Evolutionary conservation across 2,329 filamentous ascomycete genomes (phyloP).

Genomic region (Tolypocladium capitatum): DNA sequence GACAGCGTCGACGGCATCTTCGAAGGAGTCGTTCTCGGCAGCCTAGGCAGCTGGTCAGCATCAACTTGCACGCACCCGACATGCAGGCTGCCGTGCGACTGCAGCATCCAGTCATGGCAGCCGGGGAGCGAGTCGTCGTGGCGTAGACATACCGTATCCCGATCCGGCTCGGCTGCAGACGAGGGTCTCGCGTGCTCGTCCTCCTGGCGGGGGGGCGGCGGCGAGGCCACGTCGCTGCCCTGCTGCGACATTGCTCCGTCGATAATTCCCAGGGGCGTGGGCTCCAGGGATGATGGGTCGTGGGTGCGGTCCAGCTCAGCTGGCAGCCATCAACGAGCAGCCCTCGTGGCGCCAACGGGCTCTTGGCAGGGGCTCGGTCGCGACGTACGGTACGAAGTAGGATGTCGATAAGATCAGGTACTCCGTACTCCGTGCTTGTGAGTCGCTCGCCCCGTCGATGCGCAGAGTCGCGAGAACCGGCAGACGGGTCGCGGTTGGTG

Average conservation of each 20-base stretch:
- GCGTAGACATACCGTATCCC: constrained; percentile 13
- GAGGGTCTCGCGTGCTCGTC: constrained; percentile 13
- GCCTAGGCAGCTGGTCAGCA: constrained; percentile 10
- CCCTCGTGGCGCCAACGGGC: neutral
- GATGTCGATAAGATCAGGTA: neutral
- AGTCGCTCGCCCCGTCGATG: neutral
- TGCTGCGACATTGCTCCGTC: constrained; percentile 20
- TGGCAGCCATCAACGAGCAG: constrained; percentile 4
- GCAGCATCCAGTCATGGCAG: constrained; percentile 1
- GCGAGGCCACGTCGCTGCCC: constrained; percentile 15
- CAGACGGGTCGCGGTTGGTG: neutral
- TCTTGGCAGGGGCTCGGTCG: neutral
- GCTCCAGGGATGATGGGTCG: neutral
- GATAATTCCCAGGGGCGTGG: neutral
- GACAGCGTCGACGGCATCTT: constrained; percentile 61
- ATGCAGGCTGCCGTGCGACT: constrained; percentile 2
- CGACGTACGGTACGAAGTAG: neutral
- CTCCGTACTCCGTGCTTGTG: too few relatives aligned
- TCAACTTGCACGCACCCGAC: constrained; percentile 7
- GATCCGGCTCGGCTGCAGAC: constrained; percentile 17
- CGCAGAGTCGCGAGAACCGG: neutral
- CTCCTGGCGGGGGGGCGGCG: constrained; percentile 7
- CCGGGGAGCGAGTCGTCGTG: constrained; percentile 1
- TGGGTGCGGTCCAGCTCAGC: constrained; percentile 1
- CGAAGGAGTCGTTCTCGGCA: constrained; percentile 41